Conservation (phyloP, 768 basidiomycete species). For the Phaeotremella fagi region DNA sequence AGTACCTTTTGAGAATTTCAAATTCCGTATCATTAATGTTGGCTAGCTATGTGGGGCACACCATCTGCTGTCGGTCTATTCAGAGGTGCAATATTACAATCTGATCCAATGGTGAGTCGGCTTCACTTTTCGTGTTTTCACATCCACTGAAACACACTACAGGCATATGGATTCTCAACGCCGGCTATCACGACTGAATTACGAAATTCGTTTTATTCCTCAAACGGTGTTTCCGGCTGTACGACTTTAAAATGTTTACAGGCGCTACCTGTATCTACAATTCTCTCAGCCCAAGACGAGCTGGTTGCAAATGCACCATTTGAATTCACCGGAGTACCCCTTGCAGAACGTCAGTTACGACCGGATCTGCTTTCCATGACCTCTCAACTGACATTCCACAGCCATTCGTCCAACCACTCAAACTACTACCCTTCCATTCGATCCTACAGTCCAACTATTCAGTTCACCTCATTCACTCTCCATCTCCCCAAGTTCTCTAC, state of each 20-base stretch:
- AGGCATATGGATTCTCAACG: conserved; percentile 71
- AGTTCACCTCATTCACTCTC: conserved; percentile 60
- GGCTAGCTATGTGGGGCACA: conserved; percentile 60
- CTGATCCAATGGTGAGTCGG: conserved; percentile 71
- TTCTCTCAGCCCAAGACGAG: conserved; percentile 56
- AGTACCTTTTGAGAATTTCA: conserved; percentile 4
- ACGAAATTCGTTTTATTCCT: conserved; percentile 48
- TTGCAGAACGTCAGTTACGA: conserved; percentile 22
- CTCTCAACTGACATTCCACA: no score
- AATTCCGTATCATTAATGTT: neutral
- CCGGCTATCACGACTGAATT: conserved; percentile 56
- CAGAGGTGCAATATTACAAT: conserved; percentile 72
- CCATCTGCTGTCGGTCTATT: conserved; percentile 70
- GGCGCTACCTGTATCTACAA: conserved; percentile 53
- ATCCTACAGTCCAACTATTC: conserved; percentile 53
- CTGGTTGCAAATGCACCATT: conserved; percentile 13
- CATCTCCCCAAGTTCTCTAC: conserved; percentile 51
- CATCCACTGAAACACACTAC: neutral
- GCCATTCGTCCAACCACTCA: conserved; percentile 52
- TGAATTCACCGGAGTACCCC: conserved; percentile 18
- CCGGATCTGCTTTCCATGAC: neutral
- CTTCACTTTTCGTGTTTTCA: neutral
- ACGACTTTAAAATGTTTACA: conserved; percentile 57
- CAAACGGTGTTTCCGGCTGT: conserved; percentile 28
- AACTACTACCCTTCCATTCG: conserved; percentile 56